phyloP scores from a whole-genome alignment of 345 rosid species.

The Aethionema arabicum region DNA sequence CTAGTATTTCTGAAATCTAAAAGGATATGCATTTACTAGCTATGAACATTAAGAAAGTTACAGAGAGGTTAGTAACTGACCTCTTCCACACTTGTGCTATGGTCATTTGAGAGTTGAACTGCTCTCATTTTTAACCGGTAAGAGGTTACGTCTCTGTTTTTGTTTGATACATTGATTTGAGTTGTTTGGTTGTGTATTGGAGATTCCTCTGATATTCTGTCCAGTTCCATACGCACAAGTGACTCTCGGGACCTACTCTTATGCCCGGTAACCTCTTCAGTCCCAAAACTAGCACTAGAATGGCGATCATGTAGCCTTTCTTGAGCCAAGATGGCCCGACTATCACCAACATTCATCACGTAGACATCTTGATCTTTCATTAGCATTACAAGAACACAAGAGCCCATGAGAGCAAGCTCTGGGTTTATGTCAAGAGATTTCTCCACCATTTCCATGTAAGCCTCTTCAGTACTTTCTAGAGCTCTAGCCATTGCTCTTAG shows the following conservation, averaged over 20 bases:
- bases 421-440: constrained; percentile 78
- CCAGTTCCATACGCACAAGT: constrained; percentile 87
- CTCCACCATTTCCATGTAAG: constrained; percentile 95
- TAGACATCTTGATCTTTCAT: constrained; percentile 98
- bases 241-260: constrained; percentile 83
- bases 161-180: constrained; percentile 70
- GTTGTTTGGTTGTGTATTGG: constrained; percentile 76
- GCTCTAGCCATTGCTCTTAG: constrained; percentile 83
- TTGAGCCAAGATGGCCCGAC: constrained; percentile 85
- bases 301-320: constrained; percentile 83
- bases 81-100: constrained; percentile 86
- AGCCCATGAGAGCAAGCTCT: constrained; percentile 95
- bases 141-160: constrained; percentile 77
- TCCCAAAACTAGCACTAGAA: constrained; percentile 52
- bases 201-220: constrained; percentile 95
- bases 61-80: constrained; percentile 39
- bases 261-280: constrained; percentile 72
- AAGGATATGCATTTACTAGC: too few species aligned
- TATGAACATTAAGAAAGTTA: neutral
- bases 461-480: constrained; percentile 69
- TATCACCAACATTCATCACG: constrained; percentile 96
- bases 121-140: constrained; percentile 94
- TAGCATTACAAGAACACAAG: constrained; percentile 90
- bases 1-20: too few species aligned
- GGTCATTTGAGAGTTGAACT: constrained; percentile 92